Conservation (phyloP, 768 basidiomycete species). For the Boletus barrowsii region DNA sequence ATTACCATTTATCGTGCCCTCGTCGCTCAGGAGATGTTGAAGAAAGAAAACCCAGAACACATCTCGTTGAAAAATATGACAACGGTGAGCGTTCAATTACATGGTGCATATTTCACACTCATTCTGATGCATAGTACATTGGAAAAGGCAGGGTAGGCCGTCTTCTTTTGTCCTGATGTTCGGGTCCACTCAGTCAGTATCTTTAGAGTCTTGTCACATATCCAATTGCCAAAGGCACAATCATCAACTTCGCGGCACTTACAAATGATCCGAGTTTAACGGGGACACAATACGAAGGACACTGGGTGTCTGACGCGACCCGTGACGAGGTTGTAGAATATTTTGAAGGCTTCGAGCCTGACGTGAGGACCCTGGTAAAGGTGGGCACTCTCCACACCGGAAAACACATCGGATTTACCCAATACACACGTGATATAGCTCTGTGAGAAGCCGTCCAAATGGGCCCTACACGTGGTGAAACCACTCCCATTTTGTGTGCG, state of each 20-base stretch:
- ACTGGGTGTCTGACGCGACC: constrained; percentile 27
- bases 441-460: constrained; percentile 37
- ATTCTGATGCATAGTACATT: constrained; percentile 14
- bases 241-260: constrained; percentile 37
- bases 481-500: constrained; percentile 39
- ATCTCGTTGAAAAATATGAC: constrained; percentile 15
- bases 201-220: constrained; percentile 39
- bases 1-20: constrained; percentile 38
- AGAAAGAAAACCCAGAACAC: constrained; percentile 22
- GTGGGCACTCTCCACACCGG: constrained; percentile 9
- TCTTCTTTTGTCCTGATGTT: neutral
- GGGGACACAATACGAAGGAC: constrained; percentile 32
- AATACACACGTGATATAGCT: constrained; percentile 21
- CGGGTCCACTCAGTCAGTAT: neutral
- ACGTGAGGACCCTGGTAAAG: constrained; percentile 28
- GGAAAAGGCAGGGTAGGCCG: constrained; percentile 6
- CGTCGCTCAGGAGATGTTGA: constrained; percentile 33
- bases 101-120: neutral
- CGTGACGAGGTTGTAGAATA: constrained; percentile 29
- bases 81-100: constrained; percentile 18
- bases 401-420: neutral
- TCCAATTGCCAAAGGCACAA: constrained; percentile 35
- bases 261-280: constrained; percentile 26
- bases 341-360: constrained; percentile 37
- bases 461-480: constrained; percentile 44